Conservation (phyloP, 768 basidiomycete species). For the Lanmaoa pseudosensibilis region DNA sequence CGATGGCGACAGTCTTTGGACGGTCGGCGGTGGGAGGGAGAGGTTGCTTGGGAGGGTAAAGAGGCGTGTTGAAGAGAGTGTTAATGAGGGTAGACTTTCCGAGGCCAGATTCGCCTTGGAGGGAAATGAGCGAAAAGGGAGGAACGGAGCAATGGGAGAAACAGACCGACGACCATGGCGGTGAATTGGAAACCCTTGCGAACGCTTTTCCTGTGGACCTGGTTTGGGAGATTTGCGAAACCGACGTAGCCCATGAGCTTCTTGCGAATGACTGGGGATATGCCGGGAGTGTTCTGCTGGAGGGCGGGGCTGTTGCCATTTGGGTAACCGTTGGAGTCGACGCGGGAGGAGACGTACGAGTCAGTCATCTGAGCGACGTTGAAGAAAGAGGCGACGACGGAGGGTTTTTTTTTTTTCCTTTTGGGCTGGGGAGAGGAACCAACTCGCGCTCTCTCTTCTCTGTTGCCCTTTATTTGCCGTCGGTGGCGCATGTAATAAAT, state of each 20-base stretch:
- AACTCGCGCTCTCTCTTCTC: neutral
- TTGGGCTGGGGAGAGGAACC: conserved; percentile 46
- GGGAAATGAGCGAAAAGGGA: conserved; percentile 6
- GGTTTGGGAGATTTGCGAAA: conserved; percentile 98
- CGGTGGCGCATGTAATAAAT: conserved; percentile 29
- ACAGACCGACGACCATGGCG: conserved; percentile 97
- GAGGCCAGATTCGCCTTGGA: conserved; percentile 90
- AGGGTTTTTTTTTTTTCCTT: conserved; percentile 43
- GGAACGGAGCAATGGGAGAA: conserved; percentile 16
- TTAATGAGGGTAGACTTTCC: conserved; percentile 99
- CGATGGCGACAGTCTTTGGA: conserved; percentile 93
- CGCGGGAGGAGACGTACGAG: conserved; percentile 66
- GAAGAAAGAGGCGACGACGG: conserved; percentile 27
- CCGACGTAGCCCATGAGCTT: conserved; percentile 95
- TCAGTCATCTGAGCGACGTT: conserved; percentile 62
- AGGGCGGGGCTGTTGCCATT: conserved; percentile 69
- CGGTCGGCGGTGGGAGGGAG: conserved; percentile 82
- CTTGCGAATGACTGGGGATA: conserved; percentile 64
- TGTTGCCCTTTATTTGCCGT: conserved; percentile 36
- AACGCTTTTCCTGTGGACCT: conserved; percentile 97
- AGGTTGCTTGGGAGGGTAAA: conserved; percentile 88
- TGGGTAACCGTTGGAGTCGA: conserved; percentile 62
- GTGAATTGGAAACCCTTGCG: conserved; percentile 99
- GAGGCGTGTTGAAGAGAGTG: conserved; percentile 95
- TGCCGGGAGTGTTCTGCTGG: conserved; percentile 32